Evolutionary conservation across 495 filamentous ascomycete genomes (phyloP), one percentile per base, ranked within the genome.

Genomic region (Aspergillus panamensis): DNA sequence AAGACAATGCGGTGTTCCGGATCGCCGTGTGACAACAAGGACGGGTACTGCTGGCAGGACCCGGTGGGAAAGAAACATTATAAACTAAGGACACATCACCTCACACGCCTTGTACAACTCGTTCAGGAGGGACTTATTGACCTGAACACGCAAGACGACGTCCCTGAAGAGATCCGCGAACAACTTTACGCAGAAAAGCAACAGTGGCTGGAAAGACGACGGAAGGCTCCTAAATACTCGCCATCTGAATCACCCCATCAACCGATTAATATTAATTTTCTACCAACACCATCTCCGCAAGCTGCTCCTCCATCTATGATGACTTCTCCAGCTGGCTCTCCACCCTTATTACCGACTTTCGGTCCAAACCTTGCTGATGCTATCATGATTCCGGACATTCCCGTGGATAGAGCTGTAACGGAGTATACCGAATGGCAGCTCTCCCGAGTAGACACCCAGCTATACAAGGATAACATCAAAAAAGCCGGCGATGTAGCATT

Each of bases 31-130:
- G 21, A 61, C 32, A 62, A 70, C 14, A n/a, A 62, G 9, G 60
- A 63, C 5, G 58, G 63, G 8, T 62, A 72, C 51, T 74, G 62
- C 51, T 73, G 66, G 68, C 55, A 62, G n/a, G 69, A 73, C 51
- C 65, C 62, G 17, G 37, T 57, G 13, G 62, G 62, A 16, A 70
- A 68, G 53, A 71, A 69, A 50, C 67, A 69, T 55, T 71, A 71
- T 53, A 65, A 42, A 57, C 55, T 75, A 7, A 51, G 52, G 19
- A 69, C 62, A 17, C 59, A 71, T 52, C 53, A 61, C 51, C 53
- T 71, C 14, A 68, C n/a, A 31, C 57, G 53, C 8, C 57, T 73
- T 9, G 54, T 72, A 31, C 42, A 61, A n/a, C 66, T 59, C 31
- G 65, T 62, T 1, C 55, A 69, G 35, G 51, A 69, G 29, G 55